These are phyloP conservation scores for Candida sanyaensis DNA, from an alignment of 1,139 yeast species.

Conservation along the genomic window DNA sequence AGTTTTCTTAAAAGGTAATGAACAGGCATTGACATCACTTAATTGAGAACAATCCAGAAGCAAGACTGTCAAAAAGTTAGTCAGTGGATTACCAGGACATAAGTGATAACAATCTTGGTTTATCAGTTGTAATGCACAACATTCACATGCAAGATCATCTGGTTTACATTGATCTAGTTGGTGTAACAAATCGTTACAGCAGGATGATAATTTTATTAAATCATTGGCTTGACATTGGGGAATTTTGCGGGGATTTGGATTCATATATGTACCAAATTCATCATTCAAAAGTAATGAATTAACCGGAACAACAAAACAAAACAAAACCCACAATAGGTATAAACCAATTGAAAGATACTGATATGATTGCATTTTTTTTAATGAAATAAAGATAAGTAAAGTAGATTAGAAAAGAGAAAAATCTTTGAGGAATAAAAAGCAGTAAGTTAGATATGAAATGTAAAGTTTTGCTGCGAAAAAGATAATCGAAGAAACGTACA, in stretches of 20 bases:
- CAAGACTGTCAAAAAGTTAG: slow-evolving; percentile 47
- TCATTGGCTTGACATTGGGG: slow-evolving; percentile 44
- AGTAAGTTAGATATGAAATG: too few species aligned
- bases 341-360: background rate
- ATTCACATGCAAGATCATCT: slow-evolving; percentile 56
- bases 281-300: background rate
- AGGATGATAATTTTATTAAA: slow-evolving; percentile 39
- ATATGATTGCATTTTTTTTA: background rate
- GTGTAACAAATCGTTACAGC: slow-evolving; percentile 48
- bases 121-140: slow-evolving; percentile 55
- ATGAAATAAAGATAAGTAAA: background rate
- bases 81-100: slow-evolving; percentile 51
- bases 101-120: slow-evolving; percentile 45
- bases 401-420: too few species aligned
- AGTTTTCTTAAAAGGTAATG: slow-evolving; percentile 48
- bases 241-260: slow-evolving; percentile 46
- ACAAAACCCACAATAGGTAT: background rate
- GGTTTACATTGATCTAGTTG: slow-evolving; percentile 51
- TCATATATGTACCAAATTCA: slow-evolving; percentile 45
- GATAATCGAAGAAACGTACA: too few species aligned
- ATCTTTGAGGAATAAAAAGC: too few species aligned
- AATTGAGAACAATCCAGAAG: slow-evolving; percentile 47
- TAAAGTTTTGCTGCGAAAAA: too few species aligned
- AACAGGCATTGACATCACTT: slow-evolving; percentile 53
- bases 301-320: background rate